Evolutionary conservation across 192 early-diverging fungal genomes (phyloP).

Genomic region (Coemansia sp.): DNA sequence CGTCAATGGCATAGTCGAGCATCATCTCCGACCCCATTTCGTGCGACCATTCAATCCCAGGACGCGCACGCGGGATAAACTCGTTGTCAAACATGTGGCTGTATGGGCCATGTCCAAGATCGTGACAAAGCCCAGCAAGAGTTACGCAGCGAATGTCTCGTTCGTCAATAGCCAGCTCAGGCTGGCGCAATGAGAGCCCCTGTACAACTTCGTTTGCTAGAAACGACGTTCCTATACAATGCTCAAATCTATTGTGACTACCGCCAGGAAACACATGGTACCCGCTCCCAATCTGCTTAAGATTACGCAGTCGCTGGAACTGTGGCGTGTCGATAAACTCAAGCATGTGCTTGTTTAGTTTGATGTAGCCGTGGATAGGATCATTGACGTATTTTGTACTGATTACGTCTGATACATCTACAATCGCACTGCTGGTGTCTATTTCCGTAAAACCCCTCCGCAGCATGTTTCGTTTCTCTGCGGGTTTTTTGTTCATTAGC

Average conservation of each 20-base stretch:
- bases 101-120: conserved; percentile 96
- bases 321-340: conserved; percentile 89
- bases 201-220: conserved; percentile 75
- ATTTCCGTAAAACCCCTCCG: conserved; percentile 28
- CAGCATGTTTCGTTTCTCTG: conserved; percentile 14
- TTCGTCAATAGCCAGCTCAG: conserved; percentile 73
- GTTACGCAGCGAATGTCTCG: conserved; percentile 84
- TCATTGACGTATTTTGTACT: conserved; percentile 44
- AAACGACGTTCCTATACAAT: conserved; percentile 85
- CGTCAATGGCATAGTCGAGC: conserved; percentile 77
- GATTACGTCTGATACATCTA: neutral
- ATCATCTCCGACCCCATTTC: conserved; percentile 84
- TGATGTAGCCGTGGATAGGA: conserved; percentile 67
- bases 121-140: conserved; percentile 92
- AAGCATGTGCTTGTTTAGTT: conserved; percentile 64
- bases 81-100: conserved; percentile 93
- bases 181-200: conserved; percentile 72
- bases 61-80: conserved; percentile 71
- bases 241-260: conserved; percentile 96
- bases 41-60: conserved; percentile 66
- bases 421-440: neutral
- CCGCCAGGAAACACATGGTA: conserved; percentile 94
- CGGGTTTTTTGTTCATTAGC: neutral
- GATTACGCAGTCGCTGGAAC: conserved; percentile 92
- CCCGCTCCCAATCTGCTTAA: conserved; percentile 85